phyloP scores from a whole-genome alignment of 1,284 basidiomycete species.

The Porogramme epimiltina region DNA sequence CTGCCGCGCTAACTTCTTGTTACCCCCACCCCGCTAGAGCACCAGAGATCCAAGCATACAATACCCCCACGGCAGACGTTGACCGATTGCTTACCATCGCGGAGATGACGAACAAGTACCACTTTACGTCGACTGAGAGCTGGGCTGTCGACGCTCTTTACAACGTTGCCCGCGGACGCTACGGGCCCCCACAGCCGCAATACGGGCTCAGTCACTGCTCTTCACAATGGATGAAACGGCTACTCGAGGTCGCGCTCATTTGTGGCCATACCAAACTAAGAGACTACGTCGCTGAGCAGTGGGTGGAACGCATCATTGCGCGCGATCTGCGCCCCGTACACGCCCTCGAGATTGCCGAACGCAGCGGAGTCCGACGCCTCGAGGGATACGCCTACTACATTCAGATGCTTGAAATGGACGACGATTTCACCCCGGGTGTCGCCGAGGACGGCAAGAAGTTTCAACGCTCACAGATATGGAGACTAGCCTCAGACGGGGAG shows the following conservation, averaged over 20 bases:
- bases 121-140: slow-evolving; percentile 30
- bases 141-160: slow-evolving; percentile 34
- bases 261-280: slow-evolving; percentile 29
- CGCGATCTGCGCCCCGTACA: slow-evolving; percentile 24
- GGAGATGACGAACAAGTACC: slow-evolving; percentile 36
- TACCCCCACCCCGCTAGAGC: slow-evolving; percentile 23
- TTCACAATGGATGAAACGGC: slow-evolving; percentile 26
- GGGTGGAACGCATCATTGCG: slow-evolving; percentile 27
- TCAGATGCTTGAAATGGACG: slow-evolving; percentile 30
- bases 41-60: slow-evolving; percentile 27
- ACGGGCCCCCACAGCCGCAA: slow-evolving; percentile 19
- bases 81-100: slow-evolving; percentile 31
- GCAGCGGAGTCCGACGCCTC: slow-evolving; percentile 23
- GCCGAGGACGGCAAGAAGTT: slow-evolving; percentile 17
- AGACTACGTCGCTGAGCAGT: slow-evolving; percentile 27
- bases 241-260: slow-evolving; percentile 33
- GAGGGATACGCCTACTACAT: slow-evolving; percentile 33
- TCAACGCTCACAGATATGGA: slow-evolving; percentile 5
- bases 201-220: slow-evolving; percentile 16
- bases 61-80: slow-evolving; percentile 22
- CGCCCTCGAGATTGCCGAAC: slow-evolving; percentile 32
- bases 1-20: no score
- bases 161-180: slow-evolving; percentile 23
- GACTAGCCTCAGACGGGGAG: neutral
- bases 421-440: slow-evolving; percentile 18